Base-by-base conservation (phyloP, 371 early-diverging fungal species). In the Chytridiales sp. region DNA sequence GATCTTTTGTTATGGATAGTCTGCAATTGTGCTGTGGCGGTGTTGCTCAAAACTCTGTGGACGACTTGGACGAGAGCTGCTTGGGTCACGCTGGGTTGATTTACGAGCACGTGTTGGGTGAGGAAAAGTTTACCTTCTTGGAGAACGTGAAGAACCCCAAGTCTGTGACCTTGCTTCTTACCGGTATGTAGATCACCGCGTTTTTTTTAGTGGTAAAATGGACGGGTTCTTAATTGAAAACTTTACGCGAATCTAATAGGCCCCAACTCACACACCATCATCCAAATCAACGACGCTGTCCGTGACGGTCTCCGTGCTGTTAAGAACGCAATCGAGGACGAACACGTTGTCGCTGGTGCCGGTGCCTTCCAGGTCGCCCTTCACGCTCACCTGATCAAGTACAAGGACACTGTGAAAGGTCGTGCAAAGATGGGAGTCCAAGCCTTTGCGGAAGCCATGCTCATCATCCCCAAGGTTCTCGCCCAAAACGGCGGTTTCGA, bases 101-200 rank as follows among this genome's bases (percentile, higher is more conserved):
- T 24, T 94, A 95, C 74, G 99, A 99, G 76, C 94, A 99, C 64
- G 89, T 87, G 27, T 75, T 99, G 50, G 98, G 98, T 46, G 99
- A 99, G 78, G 97, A 99, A 58, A 99, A 99, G 83, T 99, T 89
- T 76, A 99, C 99, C 8, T 99, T 99, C 77, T 85, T 99, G 50
- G 99, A 99, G 79, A 98, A 98, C 63, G 95, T 95, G 68, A 80
- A 87, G 72, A 87, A 91, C 67, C 95, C 98, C 32, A 42, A 36
- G 3, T 92, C 95, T 51, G 95, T 97, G 47, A 99, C 99, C 19
- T 81, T 99, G 59, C 79, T 99, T 55, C 85, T 99, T 73, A 95
- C 95, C 79, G 99, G 92, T 63, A 67, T 15, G 66, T 1, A 39
- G 1, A 15, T 24, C 9, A 11, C 26, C 15, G 15, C 22, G 1